Conservation (phyloP, 2,329 filamentous ascomycete species). For the Penicillium sp. region DNA sequence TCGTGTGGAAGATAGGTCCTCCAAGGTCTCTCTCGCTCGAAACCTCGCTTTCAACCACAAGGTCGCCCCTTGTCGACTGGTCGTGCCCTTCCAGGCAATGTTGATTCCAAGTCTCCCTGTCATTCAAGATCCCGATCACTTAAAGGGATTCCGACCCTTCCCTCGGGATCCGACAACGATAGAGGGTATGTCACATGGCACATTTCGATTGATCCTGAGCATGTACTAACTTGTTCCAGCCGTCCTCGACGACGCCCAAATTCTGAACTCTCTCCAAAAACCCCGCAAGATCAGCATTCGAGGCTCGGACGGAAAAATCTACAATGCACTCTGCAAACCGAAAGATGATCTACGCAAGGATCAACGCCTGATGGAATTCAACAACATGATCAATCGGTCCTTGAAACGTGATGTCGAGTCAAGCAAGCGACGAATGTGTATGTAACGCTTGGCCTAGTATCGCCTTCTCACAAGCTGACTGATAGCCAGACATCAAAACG, state of each 20-base stretch:
- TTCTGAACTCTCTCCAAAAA: constrained; percentile 88
- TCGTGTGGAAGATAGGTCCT: constrained; percentile 69
- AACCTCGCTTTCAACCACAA: constrained; percentile 85
- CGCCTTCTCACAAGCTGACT: constrained; percentile 11
- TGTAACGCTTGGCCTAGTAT: constrained; percentile 17
- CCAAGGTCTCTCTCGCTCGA: constrained; percentile 72
- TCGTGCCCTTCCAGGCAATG: constrained; percentile 84
- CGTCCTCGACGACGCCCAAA: constrained; percentile 85
- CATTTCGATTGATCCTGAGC: neutral
- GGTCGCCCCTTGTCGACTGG: constrained; percentile 76
- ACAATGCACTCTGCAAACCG: constrained; percentile 92
- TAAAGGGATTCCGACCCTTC: constrained; percentile 79
- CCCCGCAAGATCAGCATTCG: constrained; percentile 86
- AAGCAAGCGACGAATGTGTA: constrained; percentile 78
- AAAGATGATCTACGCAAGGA: constrained; percentile 98
- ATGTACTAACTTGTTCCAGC: constrained; percentile 32
- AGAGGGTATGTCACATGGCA: constrained; percentile 41
- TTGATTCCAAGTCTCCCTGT: constrained; percentile 78
- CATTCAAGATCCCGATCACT: constrained; percentile 67
- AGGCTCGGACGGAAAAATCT: constrained; percentile 84
- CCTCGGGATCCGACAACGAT: constrained; percentile 85
- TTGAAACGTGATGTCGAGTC: constrained; percentile 90
- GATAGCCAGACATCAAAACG: constrained; percentile 72
- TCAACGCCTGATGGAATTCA: constrained; percentile 98
- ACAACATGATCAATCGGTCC: constrained; percentile 94